Percentiles rank a stretch among this genome's conserved stretches.
These are phyloP conservation scores for Polyporus arcularius DNA, from an alignment of 768 basidiomycete species.

Conservation along the genomic window DNA sequence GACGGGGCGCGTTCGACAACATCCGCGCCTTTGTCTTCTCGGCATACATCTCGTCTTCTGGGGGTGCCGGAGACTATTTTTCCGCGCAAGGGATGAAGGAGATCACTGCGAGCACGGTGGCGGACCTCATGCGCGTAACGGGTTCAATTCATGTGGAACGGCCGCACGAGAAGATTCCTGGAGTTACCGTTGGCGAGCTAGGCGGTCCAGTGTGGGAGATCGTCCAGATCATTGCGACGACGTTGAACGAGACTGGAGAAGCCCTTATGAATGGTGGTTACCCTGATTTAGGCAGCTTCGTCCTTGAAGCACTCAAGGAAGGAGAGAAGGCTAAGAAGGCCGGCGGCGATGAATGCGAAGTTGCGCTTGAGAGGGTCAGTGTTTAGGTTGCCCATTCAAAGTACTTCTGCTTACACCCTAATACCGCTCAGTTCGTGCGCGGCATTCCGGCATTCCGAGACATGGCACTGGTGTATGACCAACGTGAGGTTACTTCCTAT, in stretches of 20 bases:
- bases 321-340: conserved; percentile 29
- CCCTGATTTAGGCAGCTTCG: conserved; percentile 71
- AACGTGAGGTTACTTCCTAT: conserved; percentile 45
- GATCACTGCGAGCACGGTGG: conserved; percentile 57
- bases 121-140: conserved; percentile 67
- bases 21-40: conserved; percentile 75
- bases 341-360: conserved; percentile 23
- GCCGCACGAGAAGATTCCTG: conserved; percentile 67
- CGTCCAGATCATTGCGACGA: conserved; percentile 62
- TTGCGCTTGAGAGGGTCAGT: conserved; percentile 28
- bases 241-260: conserved; percentile 72
- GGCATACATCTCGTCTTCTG: conserved; percentile 66
- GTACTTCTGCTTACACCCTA: neutral
- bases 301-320: conserved; percentile 66
- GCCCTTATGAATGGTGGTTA: conserved; percentile 63
- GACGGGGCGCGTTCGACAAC: conserved; percentile 83
- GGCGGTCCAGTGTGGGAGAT: conserved; percentile 75
- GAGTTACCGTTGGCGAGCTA: conserved; percentile 71
- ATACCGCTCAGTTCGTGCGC: conserved; percentile 57
- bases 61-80: conserved; percentile 55
- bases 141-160: conserved; percentile 63
- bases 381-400: no score
- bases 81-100: conserved; percentile 66
- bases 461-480: conserved; percentile 64
- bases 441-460: conserved; percentile 85